phyloP scores from a whole-genome alignment of 2,329 filamentous ascomycete species.

The Fusarium illudens region DNA sequence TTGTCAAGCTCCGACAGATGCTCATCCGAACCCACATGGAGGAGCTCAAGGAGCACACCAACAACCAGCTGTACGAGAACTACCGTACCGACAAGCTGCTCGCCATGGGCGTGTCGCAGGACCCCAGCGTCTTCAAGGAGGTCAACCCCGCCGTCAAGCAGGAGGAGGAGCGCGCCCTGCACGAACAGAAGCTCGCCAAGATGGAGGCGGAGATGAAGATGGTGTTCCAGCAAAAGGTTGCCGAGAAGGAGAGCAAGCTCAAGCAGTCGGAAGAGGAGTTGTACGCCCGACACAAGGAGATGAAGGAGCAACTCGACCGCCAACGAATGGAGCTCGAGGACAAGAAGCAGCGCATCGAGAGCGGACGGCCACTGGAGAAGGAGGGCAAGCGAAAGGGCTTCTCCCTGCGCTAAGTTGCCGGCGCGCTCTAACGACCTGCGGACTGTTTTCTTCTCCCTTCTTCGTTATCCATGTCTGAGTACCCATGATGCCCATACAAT shows the following conservation, averaged over 20 bases:
- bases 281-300: conserved; percentile 97
- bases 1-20: conserved; percentile 99
- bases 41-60: conserved; percentile 99
- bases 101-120: conserved; percentile 97
- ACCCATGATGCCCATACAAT: conserved; percentile 67
- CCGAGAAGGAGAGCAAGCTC: conserved; percentile 99
- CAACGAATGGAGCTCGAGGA: conserved; percentile 96
- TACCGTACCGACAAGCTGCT: conserved; percentile 99
- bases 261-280: conserved; percentile 99
- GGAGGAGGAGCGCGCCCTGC: conserved; percentile 95
- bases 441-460: conserved; percentile 39
- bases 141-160: conserved; percentile 99
- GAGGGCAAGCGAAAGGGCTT: conserved; percentile 99
- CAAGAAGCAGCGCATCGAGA: conserved; percentile 97
- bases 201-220: conserved; percentile 99
- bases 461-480: conserved; percentile 65
- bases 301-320: conserved; percentile 99
- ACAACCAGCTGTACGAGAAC: conserved; percentile 99
- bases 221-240: conserved; percentile 99
- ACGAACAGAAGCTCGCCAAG: conserved; percentile 99
- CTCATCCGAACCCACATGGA: conserved; percentile 99
- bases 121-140: conserved; percentile 99
- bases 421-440: conserved; percentile 32
- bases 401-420: conserved; percentile 82
- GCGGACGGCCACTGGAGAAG: conserved; percentile 93